These are phyloP conservation scores for Primulina huaijiensis DNA, from an alignment of 257 asterid species.

Conservation along the genomic window DNA sequence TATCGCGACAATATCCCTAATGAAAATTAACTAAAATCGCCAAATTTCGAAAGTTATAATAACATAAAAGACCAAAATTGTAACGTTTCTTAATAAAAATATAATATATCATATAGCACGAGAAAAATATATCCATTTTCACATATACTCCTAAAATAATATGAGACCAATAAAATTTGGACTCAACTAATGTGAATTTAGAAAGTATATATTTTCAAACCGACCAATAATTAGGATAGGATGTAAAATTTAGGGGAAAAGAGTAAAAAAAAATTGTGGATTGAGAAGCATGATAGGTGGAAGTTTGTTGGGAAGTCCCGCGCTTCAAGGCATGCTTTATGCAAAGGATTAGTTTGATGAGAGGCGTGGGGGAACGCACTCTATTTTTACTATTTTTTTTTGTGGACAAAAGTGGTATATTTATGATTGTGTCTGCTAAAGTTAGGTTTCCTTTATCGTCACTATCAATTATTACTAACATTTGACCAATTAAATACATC, in stretches of 20 bases:
- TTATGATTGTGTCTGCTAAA: conserved; percentile 54
- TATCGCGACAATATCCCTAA: too few species aligned
- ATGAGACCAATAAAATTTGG: too few species aligned
- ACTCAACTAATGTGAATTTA: too few species aligned
- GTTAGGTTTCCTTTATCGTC: conserved; percentile 47
- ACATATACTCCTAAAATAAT: too few species aligned
- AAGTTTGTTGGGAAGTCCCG: conserved; percentile 49
- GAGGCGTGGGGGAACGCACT: neutral
- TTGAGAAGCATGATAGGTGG: conserved; percentile 35
- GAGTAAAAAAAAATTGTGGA: neutral
- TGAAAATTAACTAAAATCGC: too few species aligned
- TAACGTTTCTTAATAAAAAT: too few species aligned
- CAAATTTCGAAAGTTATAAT: too few species aligned
- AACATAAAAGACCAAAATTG: too few species aligned
- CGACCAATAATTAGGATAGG: neutral
- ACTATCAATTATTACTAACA: conserved; percentile 53
- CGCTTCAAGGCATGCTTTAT: conserved; percentile 56
- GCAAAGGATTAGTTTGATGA: conserved; percentile 26
- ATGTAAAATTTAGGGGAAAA: neutral
- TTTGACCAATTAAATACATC: conserved; percentile 54
- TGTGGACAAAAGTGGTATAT: conserved; percentile 40
- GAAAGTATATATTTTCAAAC: too few species aligned
- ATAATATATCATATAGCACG: too few species aligned
- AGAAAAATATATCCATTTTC: too few species aligned
- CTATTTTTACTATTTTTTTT: neutral